A percentile compares a stretch with the other conserved stretches of the same genome.
Evolutionary conservation across 768 basidiomycete genomes (phyloP).

Genomic region (Kwoniella sp.): DNA sequence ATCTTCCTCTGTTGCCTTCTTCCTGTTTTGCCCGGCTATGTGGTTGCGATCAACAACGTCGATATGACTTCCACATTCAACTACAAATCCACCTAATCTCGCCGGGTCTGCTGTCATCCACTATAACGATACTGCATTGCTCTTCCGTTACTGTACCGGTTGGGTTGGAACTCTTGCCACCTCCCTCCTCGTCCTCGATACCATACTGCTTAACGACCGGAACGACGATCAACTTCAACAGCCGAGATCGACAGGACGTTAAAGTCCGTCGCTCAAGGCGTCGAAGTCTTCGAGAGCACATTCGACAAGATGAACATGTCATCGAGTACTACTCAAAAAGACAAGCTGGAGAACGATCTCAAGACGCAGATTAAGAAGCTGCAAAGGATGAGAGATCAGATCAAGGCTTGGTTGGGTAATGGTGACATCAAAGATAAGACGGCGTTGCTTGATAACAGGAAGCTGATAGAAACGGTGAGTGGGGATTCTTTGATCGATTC

Average conservation of each 20-base stretch:
- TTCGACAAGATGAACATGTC: constrained; percentile 98
- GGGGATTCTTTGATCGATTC: no score
- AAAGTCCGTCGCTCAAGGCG: constrained; percentile 94
- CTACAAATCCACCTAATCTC: no score
- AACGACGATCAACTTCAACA: constrained; percentile 53
- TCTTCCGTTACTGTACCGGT: no score
- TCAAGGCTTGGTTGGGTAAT: constrained; percentile 93
- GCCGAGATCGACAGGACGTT: constrained; percentile 98
- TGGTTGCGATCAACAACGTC: not conserved
- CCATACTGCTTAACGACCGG: no score
- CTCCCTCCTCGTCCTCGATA: no score
- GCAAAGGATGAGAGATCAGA: constrained; percentile 79
- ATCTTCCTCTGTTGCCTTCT: constrained; percentile 4
- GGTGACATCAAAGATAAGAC: constrained; percentile 99
- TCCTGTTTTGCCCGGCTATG: constrained; percentile 4
- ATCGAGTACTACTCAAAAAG: constrained; percentile 95
- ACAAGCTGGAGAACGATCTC: constrained; percentile 92
- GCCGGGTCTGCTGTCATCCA: no score
- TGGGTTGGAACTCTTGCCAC: no score
- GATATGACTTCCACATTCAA: no score
- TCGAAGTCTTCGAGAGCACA: constrained; percentile 65
- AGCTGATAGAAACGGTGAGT: constrained; percentile 90
- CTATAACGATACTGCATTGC: no score
- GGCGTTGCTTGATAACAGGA: constrained; percentile 84
- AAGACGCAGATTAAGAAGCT: constrained; percentile 99